A percentile compares a stretch with the other conserved stretches of the same genome.
Conservation (phyloP, 2,329 filamentous ascomycete genomes). For the Aspergillus sojae region DNA sequence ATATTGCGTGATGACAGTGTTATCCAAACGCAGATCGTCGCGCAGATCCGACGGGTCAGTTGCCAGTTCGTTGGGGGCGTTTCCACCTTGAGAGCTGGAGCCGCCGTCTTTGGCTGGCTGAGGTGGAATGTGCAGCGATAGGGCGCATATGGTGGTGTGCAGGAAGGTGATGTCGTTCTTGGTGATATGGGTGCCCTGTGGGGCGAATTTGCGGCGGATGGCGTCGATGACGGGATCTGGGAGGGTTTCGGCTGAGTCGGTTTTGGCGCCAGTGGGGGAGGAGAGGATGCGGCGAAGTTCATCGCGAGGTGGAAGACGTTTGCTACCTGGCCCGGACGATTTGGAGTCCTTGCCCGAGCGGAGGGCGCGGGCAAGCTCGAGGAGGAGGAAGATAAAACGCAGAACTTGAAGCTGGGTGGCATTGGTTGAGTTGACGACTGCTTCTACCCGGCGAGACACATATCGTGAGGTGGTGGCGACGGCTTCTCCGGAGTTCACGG, state of each 20-base stretch:
- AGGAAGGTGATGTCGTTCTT: constrained; percentile 46
- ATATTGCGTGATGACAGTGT: constrained; percentile 39
- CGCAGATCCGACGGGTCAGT: constrained; percentile 49
- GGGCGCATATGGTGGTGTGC: constrained; percentile 49
- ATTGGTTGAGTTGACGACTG: constrained; percentile 42
- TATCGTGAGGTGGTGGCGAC: constrained; percentile 47
- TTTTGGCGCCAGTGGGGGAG: constrained; percentile 28
- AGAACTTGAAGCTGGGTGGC: constrained; percentile 47
- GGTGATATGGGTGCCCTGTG: constrained; percentile 37
- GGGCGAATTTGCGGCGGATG: constrained; percentile 46
- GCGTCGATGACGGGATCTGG: constrained; percentile 44
- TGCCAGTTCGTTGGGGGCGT: constrained; percentile 41
- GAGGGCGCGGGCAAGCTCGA: constrained; percentile 45
- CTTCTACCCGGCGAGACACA: constrained; percentile 46
- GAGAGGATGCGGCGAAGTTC: constrained; percentile 43
- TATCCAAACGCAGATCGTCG: constrained; percentile 47
- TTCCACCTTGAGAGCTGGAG: constrained; percentile 38
- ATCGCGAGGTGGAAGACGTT: constrained; percentile 42
- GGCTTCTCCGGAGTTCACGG: constrained; percentile 36
- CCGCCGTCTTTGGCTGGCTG: constrained; percentile 41
- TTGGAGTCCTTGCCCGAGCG: constrained; percentile 30
- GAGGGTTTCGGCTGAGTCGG: constrained; percentile 24
- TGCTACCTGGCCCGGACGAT: constrained; percentile 37
- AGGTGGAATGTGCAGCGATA: constrained; percentile 50
- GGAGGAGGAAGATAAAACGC: constrained; percentile 47